These are phyloP conservation scores for Camillea tinctor DNA, from an alignment of 2,329 filamentous ascomycete genomes.

Conservation along the genomic window DNA sequence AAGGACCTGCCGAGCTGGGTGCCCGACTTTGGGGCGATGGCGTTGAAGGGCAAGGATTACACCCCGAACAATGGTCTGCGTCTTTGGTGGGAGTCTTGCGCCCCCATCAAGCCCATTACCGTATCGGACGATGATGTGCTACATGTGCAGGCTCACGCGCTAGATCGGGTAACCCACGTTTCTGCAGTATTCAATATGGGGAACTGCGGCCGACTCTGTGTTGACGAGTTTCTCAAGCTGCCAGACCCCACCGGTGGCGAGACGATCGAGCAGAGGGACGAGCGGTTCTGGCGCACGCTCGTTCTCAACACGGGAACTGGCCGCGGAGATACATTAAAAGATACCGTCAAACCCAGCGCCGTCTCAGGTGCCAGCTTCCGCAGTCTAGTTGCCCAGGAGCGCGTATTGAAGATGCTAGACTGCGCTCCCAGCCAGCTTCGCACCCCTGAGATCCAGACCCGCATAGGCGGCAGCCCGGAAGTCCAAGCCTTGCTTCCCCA, in stretches of 20 bases:
- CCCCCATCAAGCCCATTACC: constrained; percentile 12
- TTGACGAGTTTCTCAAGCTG: constrained; percentile 16
- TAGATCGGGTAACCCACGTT: constrained; percentile 21
- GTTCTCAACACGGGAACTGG: constrained; percentile 15
- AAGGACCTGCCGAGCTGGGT: constrained; percentile 24
- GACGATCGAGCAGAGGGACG: background rate
- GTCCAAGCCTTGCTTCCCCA: constrained; percentile 8
- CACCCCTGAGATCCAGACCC: constrained; percentile 12
- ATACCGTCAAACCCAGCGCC: background rate
- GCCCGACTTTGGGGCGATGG: constrained; percentile 18
- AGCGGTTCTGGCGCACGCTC: constrained; percentile 24
- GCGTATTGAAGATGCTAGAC: constrained; percentile 11
- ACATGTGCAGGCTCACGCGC: constrained; percentile 15
- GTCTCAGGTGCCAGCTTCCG: constrained; percentile 11
- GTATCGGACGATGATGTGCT: constrained; percentile 13
- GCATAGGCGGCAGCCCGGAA: constrained; percentile 11
- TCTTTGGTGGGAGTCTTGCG: constrained; percentile 17
- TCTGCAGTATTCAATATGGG: constrained; percentile 21
- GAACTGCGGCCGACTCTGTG: constrained; percentile 17
- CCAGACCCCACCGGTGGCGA: constrained; percentile 6
- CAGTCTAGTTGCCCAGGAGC: constrained; percentile 21
- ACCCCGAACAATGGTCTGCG: constrained; percentile 14
- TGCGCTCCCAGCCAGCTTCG: constrained; percentile 12
- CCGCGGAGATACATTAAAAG: background rate
- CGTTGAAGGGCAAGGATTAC: background rate